Evolutionary conservation across 257 asterid species (phyloP).

Genomic region (Salvia splendens): DNA sequence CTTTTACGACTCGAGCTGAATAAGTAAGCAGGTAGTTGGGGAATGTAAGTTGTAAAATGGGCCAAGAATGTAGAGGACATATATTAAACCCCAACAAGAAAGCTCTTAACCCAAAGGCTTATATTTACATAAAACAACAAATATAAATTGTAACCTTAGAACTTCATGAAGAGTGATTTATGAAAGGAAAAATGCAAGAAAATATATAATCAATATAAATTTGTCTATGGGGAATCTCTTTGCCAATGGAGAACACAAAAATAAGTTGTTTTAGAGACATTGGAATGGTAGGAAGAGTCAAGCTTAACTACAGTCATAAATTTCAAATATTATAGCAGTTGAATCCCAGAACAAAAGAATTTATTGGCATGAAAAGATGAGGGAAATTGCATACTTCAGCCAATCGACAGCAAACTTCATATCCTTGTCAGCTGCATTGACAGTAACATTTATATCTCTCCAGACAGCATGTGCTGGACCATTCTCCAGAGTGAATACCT

Average conservation of each 20-base stretch:
- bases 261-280: constrained; percentile 7
- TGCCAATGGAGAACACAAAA: not conserved
- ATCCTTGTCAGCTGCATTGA: constrained; percentile 46
- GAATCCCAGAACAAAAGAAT: constrained; percentile 11
- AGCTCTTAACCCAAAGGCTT: not conserved
- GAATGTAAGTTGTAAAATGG: too few species aligned
- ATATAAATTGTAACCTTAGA: not conserved
- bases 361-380: constrained; percentile 17
- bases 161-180: not conserved
- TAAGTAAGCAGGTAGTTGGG: too few species aligned
- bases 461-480: constrained; percentile 72
- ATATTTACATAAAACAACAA: not conserved
- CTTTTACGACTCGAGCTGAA: not conserved
- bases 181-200: not conserved
- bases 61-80: not conserved
- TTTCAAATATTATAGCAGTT: constrained; percentile 12
- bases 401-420: constrained; percentile 66
- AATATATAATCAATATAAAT: not conserved
- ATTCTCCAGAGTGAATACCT: constrained; percentile 76
- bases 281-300: not conserved
- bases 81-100: not conserved
- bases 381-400: constrained; percentile 68
- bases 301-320: constrained; percentile 5
- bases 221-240: not conserved
- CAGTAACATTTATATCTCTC: constrained; percentile 53